Evolutionary conservation across 345 rosid species (phyloP), one percentile per base, ranked within the genome.

Genomic region (Carallia brachiata): DNA sequence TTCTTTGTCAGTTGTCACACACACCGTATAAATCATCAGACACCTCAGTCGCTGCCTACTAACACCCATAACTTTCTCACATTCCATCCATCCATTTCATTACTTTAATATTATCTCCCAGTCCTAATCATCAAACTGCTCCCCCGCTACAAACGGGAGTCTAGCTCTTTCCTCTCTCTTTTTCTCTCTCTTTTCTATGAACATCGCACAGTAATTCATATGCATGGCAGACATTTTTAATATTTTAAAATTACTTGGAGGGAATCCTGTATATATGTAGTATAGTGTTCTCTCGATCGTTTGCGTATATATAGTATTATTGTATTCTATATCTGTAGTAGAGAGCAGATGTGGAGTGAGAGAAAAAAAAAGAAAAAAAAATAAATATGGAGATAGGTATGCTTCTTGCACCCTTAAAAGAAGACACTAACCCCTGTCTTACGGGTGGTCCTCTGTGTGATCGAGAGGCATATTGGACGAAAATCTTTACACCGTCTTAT

Each of bases 31-130:
- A 6, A 63, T 34, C 69, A 73, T 59, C 67, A 70, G 77, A 63
- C 53, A 61, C 72, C 75, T 62, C 58, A 63, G 63, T 44, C 44
- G 40, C 82, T 75, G 75, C 76, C 76, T 72, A 65, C 82, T 66
- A 83, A 75, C 39, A 72, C 86, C 91, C 94, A 89, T 87, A 81
- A 82, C 91, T 71, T 70, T 81, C 75, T 85, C 88, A 84, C 91
- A 82, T 84, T 85, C 83, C 80, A 74, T 84, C 78, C 77, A 73
- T 70, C 53, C 65, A 73, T 70, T 16, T 31, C 12, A 66, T 63
- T 71, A 58, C 13, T 71, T 61, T 15, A 74, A 56, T 68, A 65
- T 78, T 75, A 71, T 77, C 71, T 44, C 37, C 9, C 8, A 36
- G 66, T 63, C 84, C 80, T 74, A 75, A 84, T 75, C 88, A 81